Evolutionary conservation across 129 eudicot genomes (phyloP).

Genomic region (carrot (Daucus carota)): DH1_v3.0 NC_030387.2:5090501-5091000

Average conservation of each 20-base stretch:
- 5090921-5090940: neutral
- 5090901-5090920: neutral
- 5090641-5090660: conserved; percentile 53
- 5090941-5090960: neutral
- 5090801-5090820: conserved; percentile 44
- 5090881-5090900: conserved; percentile 28
- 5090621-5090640: conserved; percentile 64
- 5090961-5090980: neutral
- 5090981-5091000: neutral
- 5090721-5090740: conserved; percentile 55
- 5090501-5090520: conserved; percentile 54
- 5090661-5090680: conserved; percentile 27
- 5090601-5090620: conserved; percentile 76
- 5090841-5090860: conserved; percentile 35
- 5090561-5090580: conserved; percentile 41
- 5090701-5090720: conserved; percentile 39
- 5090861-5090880: conserved; percentile 51
- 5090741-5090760: conserved; percentile 57
- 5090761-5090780: conserved; percentile 93
- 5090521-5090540: conserved; percentile 54
- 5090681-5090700: conserved; percentile 34
- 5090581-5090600: conserved; percentile 85
- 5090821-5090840: conserved; percentile 49
- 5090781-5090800: conserved; percentile 86
- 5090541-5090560: conserved; percentile 63